These are phyloP conservation scores for Calocybe cyanea DNA, from an alignment of 768 basidiomycete genomes.

Conservation along the genomic window DNA sequence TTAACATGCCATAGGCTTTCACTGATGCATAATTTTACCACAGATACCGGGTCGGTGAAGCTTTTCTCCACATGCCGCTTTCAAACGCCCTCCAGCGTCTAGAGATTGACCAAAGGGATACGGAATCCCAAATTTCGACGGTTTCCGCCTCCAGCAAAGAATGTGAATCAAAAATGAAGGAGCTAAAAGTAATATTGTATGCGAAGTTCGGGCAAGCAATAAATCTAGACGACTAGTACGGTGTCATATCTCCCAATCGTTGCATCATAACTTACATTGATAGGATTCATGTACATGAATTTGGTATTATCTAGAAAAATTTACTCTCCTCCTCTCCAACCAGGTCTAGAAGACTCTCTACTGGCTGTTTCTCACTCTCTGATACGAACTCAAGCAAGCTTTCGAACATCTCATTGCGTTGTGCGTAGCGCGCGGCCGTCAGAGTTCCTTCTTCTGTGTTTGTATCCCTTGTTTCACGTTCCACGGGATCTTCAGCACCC, in stretches of 20 bases:
- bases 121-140: slow-evolving; percentile 52
- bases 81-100: slow-evolving; percentile 66
- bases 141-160: slow-evolving; percentile 52
- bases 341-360: slow-evolving; percentile 58
- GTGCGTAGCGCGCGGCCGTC: slow-evolving; percentile 49
- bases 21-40: not conserved
- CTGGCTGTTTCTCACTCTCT: slow-evolving; percentile 64
- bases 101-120: slow-evolving; percentile 59
- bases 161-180: slow-evolving; percentile 75
- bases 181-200: slow-evolving; percentile 74
- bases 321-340: slow-evolving; percentile 38
- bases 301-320: slow-evolving; percentile 5
- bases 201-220: slow-evolving; percentile 92
- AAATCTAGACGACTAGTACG: slow-evolving; percentile 82
- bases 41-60: slow-evolving; percentile 88
- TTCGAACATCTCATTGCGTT: slow-evolving; percentile 72
- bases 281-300: not conserved
- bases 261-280: not conserved
- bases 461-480: slow-evolving; percentile 19
- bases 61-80: slow-evolving; percentile 79
- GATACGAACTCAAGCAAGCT: slow-evolving; percentile 58
- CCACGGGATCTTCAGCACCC: slow-evolving; percentile 23
- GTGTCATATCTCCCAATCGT: not conserved
- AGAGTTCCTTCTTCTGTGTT: slow-evolving; percentile 22
- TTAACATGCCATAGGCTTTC: not conserved